Conservation (phyloP, 163 green algal species). For the Scenedesmus sp. region DNA sequence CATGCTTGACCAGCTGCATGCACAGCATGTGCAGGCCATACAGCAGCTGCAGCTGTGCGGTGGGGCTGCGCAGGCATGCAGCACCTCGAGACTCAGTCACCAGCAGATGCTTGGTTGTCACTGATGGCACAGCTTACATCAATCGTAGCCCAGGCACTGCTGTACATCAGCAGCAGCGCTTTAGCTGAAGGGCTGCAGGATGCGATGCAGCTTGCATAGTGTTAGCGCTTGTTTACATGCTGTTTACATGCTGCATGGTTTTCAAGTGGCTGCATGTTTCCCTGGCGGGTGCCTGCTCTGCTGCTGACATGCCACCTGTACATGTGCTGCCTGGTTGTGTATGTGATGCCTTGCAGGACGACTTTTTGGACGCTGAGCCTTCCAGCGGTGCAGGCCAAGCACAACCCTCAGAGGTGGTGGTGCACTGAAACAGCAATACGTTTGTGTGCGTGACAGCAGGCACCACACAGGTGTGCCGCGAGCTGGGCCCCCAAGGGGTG, state of each 20-base stretch:
- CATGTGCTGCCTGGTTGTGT: background rate
- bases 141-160: no score
- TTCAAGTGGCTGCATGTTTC: no score
- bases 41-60: no score
- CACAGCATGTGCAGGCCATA: background rate
- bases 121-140: no score
- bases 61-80: no score
- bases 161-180: no score
- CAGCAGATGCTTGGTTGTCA: no score
- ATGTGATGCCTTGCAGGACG: slow-evolving; percentile 25
- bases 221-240: no score
- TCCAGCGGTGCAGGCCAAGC: background rate
- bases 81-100: no score
- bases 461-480: no score
- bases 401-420: slow-evolving; percentile 20
- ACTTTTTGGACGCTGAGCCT: slow-evolving; percentile 31
- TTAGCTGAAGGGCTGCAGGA: no score
- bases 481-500: background rate
- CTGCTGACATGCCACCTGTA: background rate
- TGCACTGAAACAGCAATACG: slow-evolving; percentile 13
- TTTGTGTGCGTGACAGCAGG: background rate
- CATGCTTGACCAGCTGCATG: background rate
- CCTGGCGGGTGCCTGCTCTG: background rate
- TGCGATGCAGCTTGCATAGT: background rate
- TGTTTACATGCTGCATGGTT: no score